These are phyloP conservation scores for Macrophomina tecta DNA, from an alignment of 2,329 filamentous ascomycete genomes.

Conservation along the genomic window DNA sequence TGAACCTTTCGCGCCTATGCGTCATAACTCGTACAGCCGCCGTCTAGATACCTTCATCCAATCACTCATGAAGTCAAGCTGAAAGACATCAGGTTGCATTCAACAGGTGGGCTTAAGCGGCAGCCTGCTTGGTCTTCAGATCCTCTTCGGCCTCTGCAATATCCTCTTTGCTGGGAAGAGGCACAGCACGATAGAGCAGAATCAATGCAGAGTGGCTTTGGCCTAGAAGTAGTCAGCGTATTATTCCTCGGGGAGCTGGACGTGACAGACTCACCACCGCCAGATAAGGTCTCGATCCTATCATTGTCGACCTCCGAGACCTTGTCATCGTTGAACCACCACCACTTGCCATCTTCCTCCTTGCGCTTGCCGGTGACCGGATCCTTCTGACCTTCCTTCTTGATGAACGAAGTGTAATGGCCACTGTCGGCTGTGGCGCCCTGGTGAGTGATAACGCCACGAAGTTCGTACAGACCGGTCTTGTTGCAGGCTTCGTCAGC, in stretches of 20 bases:
- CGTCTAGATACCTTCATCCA: constrained; percentile 18
- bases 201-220: constrained; percentile 85
- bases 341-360: constrained; percentile 93
- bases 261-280: constrained; percentile 69
- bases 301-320: constrained; percentile 90
- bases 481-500: constrained; percentile 86
- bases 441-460: constrained; percentile 94
- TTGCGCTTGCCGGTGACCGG: constrained; percentile 76
- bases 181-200: constrained; percentile 76
- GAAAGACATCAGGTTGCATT: neutral
- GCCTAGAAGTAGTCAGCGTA: constrained; percentile 44
- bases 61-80: neutral
- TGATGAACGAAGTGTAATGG: constrained; percentile 97
- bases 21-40: constrained; percentile 25
- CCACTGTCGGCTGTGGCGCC: constrained; percentile 96
- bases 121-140: constrained; percentile 4
- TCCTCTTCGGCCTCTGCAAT: constrained; percentile 15
- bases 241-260: neutral
- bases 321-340: constrained; percentile 99
- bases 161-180: constrained; percentile 38
- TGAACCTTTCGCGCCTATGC: constrained; percentile 22
- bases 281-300: constrained; percentile 87
- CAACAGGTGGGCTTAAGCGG: neutral
- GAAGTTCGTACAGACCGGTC: constrained; percentile 92
- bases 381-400: constrained; percentile 80